Evolutionary conservation across 164 flowering plant species (phyloP), one percentile per base, ranked within the genome.

Genomic region (Sedum album): DNA sequence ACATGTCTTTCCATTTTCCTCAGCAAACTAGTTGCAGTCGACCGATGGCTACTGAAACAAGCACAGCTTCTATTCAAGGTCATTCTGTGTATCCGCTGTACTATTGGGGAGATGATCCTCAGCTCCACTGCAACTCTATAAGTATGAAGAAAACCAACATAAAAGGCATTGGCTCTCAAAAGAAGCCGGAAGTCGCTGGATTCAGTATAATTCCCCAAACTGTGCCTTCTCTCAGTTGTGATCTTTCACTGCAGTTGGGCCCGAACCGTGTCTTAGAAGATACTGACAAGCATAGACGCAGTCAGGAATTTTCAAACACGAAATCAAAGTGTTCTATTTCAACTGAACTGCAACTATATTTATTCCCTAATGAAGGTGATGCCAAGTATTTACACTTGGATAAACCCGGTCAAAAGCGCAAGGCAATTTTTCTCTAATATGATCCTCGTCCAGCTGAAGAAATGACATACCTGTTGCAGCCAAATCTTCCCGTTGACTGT

Each of bases 161-260:
- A 25, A 9, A n/a, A 18, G 61, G 49, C 55, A 31, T 13, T 6
- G 55, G 39, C 31, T 9, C 18, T 51, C 23, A 36, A 15, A 67
- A 48, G 17, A 69, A 39, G 26, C 64, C 33, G 26, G 33, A 26
- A 15, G 69, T 55, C 11, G 33, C 44, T 15, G 39, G 57, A 60
- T 6, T 33, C 44, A 51, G n/a, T 14, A 44, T 46, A 30, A 14
- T 7, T 35, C 28, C 53, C 28, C 67, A 60, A 25, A 69, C 30
- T 28, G 60, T 38, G 25, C 36, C 26, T 26, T 65, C 68, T 13
- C 25, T 33, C 60, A 72, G 18, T 1, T 81, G 80, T 53, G 83
- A 81, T 72, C 67, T 81, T 30, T 74, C 83, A 4, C 20, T 81
- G 74, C 71, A 78, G 42, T 64, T 81, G 67, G 81, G 80, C 60